phyloP scores from a whole-genome alignment of 306 rosid species.

The Styphnolobium japonicum region DNA sequence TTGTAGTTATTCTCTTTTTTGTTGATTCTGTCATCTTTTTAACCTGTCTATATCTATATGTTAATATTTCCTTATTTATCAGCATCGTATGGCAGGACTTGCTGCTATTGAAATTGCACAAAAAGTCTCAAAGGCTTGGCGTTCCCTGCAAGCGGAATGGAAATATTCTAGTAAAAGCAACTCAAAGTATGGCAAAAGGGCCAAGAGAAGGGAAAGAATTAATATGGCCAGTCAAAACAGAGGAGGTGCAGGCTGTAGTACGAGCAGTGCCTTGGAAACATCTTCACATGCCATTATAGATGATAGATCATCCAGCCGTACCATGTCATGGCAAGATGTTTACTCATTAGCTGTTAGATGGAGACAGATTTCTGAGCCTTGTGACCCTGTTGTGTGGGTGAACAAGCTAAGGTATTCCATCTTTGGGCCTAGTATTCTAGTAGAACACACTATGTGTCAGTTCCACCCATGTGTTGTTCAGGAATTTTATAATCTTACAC shows the following conservation, averaged over 20 bases:
- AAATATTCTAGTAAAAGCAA: constrained; percentile 66
- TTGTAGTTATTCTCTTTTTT: constrained; percentile 1
- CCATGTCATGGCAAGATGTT: constrained; percentile 75
- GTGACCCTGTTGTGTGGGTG: constrained; percentile 94
- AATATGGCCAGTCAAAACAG: constrained; percentile 79
- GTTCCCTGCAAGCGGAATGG: constrained; percentile 74
- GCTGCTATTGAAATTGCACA: constrained; percentile 97
- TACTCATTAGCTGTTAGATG: constrained; percentile 85
- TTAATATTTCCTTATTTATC: constrained; percentile 43
- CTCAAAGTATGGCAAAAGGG: constrained; percentile 71
- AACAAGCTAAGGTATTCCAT: constrained; percentile 79
- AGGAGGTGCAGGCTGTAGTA: constrained; percentile 98
- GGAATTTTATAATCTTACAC: background rate
- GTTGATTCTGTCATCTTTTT: background rate
- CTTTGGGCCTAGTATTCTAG: constrained; percentile 14
- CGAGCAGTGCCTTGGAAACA: constrained; percentile 63
- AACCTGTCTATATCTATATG: background rate
- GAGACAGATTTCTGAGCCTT: constrained; percentile 94
- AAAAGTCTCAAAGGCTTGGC: constrained; percentile 93
- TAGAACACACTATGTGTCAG: background rate
- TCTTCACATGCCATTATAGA: constrained; percentile 56
- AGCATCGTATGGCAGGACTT: constrained; percentile 99
- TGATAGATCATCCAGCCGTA: constrained; percentile 61
- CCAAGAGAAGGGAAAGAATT: constrained; percentile 81
- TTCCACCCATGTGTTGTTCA: background rate